Base-by-base conservation (phyloP, 306 rosid species). In the Prunus mongolica region DNA sequence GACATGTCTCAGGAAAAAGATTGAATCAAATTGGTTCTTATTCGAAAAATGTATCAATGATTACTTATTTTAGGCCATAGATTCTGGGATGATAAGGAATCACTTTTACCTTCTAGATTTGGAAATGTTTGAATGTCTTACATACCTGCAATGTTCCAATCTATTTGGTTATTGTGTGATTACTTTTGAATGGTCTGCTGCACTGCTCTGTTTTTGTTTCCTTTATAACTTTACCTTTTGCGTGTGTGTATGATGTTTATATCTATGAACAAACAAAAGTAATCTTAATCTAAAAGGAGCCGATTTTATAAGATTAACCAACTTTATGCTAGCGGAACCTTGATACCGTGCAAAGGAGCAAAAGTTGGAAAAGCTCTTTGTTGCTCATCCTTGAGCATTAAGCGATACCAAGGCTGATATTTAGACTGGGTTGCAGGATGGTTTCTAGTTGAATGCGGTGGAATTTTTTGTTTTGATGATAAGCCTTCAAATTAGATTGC, bases 321-420 rank as follows among this genome's bases (percentile, higher is more conserved):
- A 28, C 19, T 62, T 50, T 69, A 27, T 69, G 41, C 45, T 51
- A 32, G 15, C 28, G 46, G 62, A 71, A 52, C n/a, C 11, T 51
- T 52, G 49, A 54, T 52, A 28, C 64, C 41, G 2, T 55, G 50
- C 44, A 1, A 38, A 38, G 44, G 1, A 7, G 44, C 44, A 38
- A 55, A 55, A 34, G 65, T 4, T 20, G 50, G 65, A 71, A 55
- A 30, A 71, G 50, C 51, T 25, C 34, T 58, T 24, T 60, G 34
- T 60, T 56, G 28, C 38, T 60, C 18, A n/a, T 32, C 75, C 63
- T 19, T 71, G 63, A 6, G 44, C 64, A 71, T 52, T 71, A 71
- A 71, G 50, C 50, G 20, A n/a, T 55, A 45, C 24, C 28, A 70
- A 52, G 38, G 46, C 62, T 28, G 30, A 19, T 44, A 12, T 27